These are phyloP conservation scores for Coprinopsis cinerea DNA, from an alignment of 768 basidiomycete genomes.

Conservation along the genomic window DNA sequence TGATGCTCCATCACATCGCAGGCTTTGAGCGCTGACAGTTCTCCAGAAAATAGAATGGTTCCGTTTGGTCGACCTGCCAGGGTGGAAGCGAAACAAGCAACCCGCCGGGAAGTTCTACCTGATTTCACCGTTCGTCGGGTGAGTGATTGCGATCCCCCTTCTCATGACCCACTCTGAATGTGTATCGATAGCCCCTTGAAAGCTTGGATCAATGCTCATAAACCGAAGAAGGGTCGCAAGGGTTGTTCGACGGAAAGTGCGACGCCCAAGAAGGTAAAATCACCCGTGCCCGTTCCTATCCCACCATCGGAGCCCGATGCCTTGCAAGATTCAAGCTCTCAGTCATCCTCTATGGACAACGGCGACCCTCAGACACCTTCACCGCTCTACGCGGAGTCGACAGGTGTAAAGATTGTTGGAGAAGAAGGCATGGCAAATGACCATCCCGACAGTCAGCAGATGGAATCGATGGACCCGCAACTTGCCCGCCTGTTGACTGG, in stretches of 20 bases:
- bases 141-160: constrained; percentile 18
- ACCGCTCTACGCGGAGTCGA: constrained; percentile 45
- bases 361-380: constrained; percentile 60
- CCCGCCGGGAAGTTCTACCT: constrained; percentile 84
- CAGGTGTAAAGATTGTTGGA: constrained; percentile 29
- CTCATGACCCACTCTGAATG: constrained; percentile 9
- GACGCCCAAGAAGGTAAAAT: constrained; percentile 8
- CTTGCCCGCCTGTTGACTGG: constrained; percentile 63
- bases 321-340: constrained; percentile 60
- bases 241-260: constrained; percentile 10
- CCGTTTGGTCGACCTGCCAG: constrained; percentile 79
- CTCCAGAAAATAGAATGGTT: constrained; percentile 96
- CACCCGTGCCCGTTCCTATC: constrained; percentile 1
- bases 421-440: constrained; percentile 18
- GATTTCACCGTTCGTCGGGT: constrained; percentile 91
- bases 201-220: constrained; percentile 59
- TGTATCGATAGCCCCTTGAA: constrained; percentile 51
- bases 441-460: too few species aligned
- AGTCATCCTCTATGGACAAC: constrained; percentile 56
- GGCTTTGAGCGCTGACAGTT: constrained; percentile 16
- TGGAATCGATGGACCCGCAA: constrained; percentile 52
- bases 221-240: constrained; percentile 42
- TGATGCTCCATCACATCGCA: constrained; percentile 2
- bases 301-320: constrained; percentile 24
- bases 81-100: constrained; percentile 78